phyloP scores from a whole-genome alignment of 2,329 filamentous ascomycete species.

The Colletotrichum filicis region DNA sequence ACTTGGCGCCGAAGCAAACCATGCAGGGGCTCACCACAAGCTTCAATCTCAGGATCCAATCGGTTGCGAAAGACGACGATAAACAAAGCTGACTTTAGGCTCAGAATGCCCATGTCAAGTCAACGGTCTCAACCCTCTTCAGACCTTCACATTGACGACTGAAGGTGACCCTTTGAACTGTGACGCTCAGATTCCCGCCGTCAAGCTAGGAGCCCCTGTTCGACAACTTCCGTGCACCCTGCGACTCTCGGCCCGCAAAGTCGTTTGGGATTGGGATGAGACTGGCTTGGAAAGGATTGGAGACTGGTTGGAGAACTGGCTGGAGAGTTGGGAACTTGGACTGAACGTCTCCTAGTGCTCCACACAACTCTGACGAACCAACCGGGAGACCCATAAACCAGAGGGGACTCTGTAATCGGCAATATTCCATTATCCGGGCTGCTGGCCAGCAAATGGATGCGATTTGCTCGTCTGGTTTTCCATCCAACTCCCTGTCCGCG shows the following conservation, averaged over 20 bases:
- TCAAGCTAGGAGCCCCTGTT: conserved; percentile 17
- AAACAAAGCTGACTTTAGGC: neutral
- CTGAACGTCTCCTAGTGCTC: neutral
- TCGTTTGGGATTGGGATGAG: conserved; percentile 16
- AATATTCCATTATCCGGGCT: conserved; percentile 30
- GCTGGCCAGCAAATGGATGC: conserved; percentile 21
- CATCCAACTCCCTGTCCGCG: conserved; percentile 14
- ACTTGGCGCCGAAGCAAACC: neutral
- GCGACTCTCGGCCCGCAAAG: conserved; percentile 10
- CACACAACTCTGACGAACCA: conserved; percentile 3
- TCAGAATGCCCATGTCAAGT: neutral
- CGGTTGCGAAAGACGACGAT: neutral
- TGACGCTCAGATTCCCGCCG: conserved; percentile 18
- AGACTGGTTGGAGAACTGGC: conserved; percentile 9
- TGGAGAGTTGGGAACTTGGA: neutral
- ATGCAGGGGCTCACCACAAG: conserved; percentile 11
- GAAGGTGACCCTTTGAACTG: neutral
- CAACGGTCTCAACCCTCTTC: neutral
- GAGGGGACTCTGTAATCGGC: neutral
- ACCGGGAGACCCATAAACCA: conserved; percentile 12
- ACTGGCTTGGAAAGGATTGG: conserved; percentile 17
- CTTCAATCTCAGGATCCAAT: conserved; percentile 8
- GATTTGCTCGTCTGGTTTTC: conserved; percentile 30
- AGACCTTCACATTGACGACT: neutral
- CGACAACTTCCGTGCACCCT: conserved; percentile 19